These are phyloP conservation scores for Yarrowia deformans DNA, from an alignment of 805 yeast genomes.

Conservation along the genomic window DNA sequence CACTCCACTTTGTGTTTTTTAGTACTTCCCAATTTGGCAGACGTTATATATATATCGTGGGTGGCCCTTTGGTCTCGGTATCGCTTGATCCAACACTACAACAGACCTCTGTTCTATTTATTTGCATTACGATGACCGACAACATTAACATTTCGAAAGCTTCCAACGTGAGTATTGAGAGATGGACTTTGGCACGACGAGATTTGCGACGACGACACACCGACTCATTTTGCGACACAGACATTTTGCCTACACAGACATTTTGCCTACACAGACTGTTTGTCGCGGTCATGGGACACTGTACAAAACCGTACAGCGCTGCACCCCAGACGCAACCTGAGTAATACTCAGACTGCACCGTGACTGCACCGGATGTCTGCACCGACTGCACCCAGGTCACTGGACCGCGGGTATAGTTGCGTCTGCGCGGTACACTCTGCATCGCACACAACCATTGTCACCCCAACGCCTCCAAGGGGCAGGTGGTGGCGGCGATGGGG, in stretches of 20 bases:
- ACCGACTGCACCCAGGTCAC: not conserved
- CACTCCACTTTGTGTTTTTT: constrained; percentile 28
- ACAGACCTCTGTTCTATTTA: constrained; percentile 37
- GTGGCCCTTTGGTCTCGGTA: constrained; percentile 3
- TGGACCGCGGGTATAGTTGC: not conserved
- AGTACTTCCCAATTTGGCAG: constrained; percentile 29
- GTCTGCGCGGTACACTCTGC: not conserved
- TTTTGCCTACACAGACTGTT: not conserved
- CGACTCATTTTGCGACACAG: not conserved
- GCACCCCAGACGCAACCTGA: constrained; percentile 5
- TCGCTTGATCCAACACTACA: constrained; percentile 38
- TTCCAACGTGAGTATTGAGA: constrained; percentile 34
- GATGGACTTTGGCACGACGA: not conserved
- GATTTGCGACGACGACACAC: not conserved
- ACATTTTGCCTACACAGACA: no score
- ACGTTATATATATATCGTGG: constrained; percentile 38
- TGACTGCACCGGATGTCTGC: not conserved
- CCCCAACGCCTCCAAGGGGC: not conserved
- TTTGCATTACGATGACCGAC: constrained; percentile 40
- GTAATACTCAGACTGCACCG: constrained; percentile 4
- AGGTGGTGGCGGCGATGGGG: not conserved
- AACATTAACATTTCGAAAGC: constrained; percentile 39
- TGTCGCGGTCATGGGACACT: not conserved
- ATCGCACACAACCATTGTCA: not conserved
- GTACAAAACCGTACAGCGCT: not conserved